Evolutionary conservation across 2,329 filamentous ascomycete genomes (phyloP).

Genomic region (Pseudogymnoascus sp.): DNA sequence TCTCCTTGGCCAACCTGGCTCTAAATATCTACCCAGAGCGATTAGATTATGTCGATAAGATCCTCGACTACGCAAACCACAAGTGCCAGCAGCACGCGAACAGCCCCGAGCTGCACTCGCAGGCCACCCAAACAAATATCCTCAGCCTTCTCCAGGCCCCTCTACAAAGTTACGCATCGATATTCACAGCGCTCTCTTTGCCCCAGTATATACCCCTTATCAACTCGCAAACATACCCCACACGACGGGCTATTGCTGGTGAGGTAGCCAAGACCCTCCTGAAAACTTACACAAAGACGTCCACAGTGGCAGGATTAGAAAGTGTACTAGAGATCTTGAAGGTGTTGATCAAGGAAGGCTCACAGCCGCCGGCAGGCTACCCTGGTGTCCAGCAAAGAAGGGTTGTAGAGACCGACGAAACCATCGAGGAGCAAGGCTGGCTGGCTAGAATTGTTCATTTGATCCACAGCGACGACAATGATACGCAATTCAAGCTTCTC

Average conservation of each 20-base stretch:
- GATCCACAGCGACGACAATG: constrained; percentile 74
- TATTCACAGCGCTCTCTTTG: constrained; percentile 91
- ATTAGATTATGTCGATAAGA: constrained; percentile 91
- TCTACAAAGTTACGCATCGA: constrained; percentile 78
- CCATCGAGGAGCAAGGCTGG: constrained; percentile 96
- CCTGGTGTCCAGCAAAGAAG: constrained; percentile 71
- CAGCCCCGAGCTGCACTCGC: constrained; percentile 88
- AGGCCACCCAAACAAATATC: constrained; percentile 78
- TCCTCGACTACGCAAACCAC: constrained; percentile 76
- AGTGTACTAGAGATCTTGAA: constrained; percentile 82
- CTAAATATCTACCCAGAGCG: constrained; percentile 91
- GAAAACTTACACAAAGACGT: constrained; percentile 70
- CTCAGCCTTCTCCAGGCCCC: constrained; percentile 85
- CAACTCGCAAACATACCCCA: constrained; percentile 87
- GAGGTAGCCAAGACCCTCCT: constrained; percentile 80
- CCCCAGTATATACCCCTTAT: constrained; percentile 87
- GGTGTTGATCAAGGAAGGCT: constrained; percentile 88
- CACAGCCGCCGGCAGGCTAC: constrained; percentile 75
- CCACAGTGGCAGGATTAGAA: constrained; percentile 70
- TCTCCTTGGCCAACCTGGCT: constrained; percentile 88
- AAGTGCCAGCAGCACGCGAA: constrained; percentile 87
- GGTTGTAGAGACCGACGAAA: constrained; percentile 85
- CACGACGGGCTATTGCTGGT: constrained; percentile 79
- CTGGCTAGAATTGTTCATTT: constrained; percentile 86
- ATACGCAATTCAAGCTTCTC: constrained; percentile 87